Evolutionary conservation across 75 land plant species (phyloP).

Genomic region (Isoetes taiwanensis): DNA sequence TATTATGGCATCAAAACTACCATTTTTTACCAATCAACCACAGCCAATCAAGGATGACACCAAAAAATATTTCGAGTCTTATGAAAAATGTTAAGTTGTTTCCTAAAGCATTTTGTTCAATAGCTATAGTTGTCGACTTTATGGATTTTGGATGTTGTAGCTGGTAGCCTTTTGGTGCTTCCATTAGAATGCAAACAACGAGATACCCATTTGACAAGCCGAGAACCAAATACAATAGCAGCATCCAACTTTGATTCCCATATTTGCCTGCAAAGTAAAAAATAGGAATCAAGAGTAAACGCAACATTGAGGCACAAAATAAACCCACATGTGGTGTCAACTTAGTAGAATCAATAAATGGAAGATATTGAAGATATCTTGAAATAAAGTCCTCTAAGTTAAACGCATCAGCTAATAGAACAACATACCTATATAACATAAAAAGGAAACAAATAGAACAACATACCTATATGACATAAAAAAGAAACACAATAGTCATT

Average conservation of each 20-base stretch:
- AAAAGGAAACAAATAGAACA: no score
- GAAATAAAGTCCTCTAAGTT: conserved; percentile 67
- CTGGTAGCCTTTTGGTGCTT: conserved; percentile 88
- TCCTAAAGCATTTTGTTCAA: no score
- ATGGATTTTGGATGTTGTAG: no score
- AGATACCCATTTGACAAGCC: conserved; percentile 79
- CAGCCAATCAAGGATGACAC: no score
- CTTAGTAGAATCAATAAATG: conserved; percentile 35
- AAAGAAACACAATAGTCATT: no score
- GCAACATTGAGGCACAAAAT: conserved; percentile 27
- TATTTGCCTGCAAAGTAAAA: conserved; percentile 92
- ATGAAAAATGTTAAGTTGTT: no score
- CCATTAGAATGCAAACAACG: conserved; percentile 66
- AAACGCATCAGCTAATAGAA: conserved; percentile 65
- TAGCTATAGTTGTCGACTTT: no score
- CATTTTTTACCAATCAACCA: no score
- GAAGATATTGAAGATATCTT: conserved; percentile 59
- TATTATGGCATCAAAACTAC: no score
- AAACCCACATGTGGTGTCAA: conserved; percentile 42
- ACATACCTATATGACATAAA: no score
- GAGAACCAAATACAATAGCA: conserved; percentile 49
- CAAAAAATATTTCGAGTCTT: no score
- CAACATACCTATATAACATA: conserved; percentile 90
- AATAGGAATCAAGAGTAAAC: conserved; percentile 63
- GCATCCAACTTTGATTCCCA: conserved; percentile 90